Base-by-base conservation (phyloP, 106 monocot species). In the Triglochin maritima region DNA sequence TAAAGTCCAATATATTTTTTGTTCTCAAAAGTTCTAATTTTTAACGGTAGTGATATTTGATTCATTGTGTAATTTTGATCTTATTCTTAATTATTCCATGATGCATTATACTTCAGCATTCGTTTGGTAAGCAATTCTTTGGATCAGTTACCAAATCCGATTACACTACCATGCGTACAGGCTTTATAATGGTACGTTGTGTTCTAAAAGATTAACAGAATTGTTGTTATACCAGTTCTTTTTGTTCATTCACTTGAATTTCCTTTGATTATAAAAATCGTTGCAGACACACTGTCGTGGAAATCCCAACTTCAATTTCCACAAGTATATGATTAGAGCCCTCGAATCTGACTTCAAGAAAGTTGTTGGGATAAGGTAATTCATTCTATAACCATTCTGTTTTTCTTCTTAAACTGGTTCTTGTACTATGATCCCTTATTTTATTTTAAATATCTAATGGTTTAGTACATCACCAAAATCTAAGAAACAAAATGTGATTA, bases 141-240 rank as follows among this genome's bases (percentile, higher is more conserved):
- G 82, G 80, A 49, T 83, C 85, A 61, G 85, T 89, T 59, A 81
- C 79, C 8, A 74, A 81, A 75, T 83, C 86, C 17, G 89, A 89
- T 71, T 89, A 89, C 58, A 65, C 59, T 7, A 83, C 85, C 62
- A 71, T 89, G 76, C 75, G 82, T 56, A 71, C 78, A 15, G 80
- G 82, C 55, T 89, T 89, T 68, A 78, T 89, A 13, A 83, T 72
- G 83, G 89, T 89, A 81, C 48, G 41, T 3, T 47, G 12, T 14
- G 8, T 0, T 43, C 13, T 44, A 56, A 4, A 3, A 4, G 4
- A n/a, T 6, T 2, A 45, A n/a, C 16, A 41, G 41, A 6, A n/a
- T 64, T 47, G 14, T 64, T 64, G 45, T 52, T 52, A 7, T 52
- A 11, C n/a, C n/a, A 14, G 9, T 15, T 5, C 10, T 9, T 57